phyloP scores from a whole-genome alignment of 495 filamentous ascomycete genomes.

The Sabuloglossum arenarium region DNA sequence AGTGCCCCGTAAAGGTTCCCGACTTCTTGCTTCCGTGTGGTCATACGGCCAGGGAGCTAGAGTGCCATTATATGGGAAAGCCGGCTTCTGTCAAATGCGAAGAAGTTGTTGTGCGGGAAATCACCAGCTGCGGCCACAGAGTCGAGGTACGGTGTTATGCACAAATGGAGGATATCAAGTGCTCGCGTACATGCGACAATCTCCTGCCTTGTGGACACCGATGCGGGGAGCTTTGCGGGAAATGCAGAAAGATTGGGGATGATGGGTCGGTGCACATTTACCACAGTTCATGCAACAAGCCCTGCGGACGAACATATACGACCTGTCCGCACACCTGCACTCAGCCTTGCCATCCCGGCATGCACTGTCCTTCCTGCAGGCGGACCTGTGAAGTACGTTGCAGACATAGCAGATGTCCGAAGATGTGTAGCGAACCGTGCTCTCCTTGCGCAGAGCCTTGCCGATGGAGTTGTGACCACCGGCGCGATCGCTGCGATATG shows the following conservation, averaged over 20 bases:
- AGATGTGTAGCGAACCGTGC: conserved; percentile 43
- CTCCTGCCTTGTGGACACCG: conserved; percentile 36
- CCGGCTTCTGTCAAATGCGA: conserved; percentile 15
- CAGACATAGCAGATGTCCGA: conserved; percentile 36
- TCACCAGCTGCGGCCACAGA: conserved; percentile 33
- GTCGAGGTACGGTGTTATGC: conserved; percentile 29
- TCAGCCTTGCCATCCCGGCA: conserved; percentile 29
- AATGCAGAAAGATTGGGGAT: conserved; percentile 22
- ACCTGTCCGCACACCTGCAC: conserved; percentile 39
- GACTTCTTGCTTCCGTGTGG: conserved; percentile 35
- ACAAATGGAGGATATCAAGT: conserved; percentile 17
- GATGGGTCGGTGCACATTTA: conserved; percentile 13
- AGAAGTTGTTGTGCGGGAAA: conserved; percentile 17
- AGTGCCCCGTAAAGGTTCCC: conserved; percentile 23
- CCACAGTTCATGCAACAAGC: conserved; percentile 29
- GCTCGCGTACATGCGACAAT: conserved; percentile 24
- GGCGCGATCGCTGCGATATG: conserved; percentile 28
- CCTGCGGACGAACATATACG: conserved; percentile 30
- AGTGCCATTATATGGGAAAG: conserved; percentile 31
- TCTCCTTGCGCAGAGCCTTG: conserved; percentile 40
- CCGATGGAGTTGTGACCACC: conserved; percentile 34
- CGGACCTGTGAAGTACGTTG: conserved; percentile 40
- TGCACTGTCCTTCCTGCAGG: conserved; percentile 32
- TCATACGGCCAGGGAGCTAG: conserved; percentile 24
- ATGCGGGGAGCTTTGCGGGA: conserved; percentile 31